Base-by-base conservation (phyloP, 257 asterid species). In the Scutellaria minor region DNA sequence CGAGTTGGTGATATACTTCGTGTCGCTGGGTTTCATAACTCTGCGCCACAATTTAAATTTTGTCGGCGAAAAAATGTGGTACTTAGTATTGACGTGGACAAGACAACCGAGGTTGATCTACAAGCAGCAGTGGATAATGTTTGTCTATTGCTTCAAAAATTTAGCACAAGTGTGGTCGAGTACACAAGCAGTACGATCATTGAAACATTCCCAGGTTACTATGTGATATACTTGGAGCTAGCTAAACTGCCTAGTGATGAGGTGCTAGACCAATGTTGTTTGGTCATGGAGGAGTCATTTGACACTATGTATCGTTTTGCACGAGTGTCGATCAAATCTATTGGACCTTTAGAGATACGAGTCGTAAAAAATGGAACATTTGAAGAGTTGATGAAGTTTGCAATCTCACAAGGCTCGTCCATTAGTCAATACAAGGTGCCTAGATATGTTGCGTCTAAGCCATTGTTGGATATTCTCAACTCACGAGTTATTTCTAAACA, bases 371-470 rank as follows among this genome's bases (percentile, higher is more conserved):
- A 42, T 2, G 85, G 86, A 4, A 81, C 88, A 1, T 84, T 84
- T 42, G 82, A 79, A 66, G 76, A 74, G 47, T 10, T 81, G n/a
- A 65, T 73, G 82, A 81, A 83, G 35, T 54, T 18, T 18, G 88
- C 80, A 1, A 50, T 81, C 31, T 72, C 81, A 1, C 57, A 50
- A n/a, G 86, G 86, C 4, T 81, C 83, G 13, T 79, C 81, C 10
- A 75, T 78, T 6, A 40, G 64, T 42, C 88, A 81, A 63, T 84
- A 84, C 70, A 84, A 81, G 57, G 79, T 77, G 64, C 78, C 88
- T 5, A 75, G 85, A 44, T 71, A 83, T 24, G 75, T 75, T 2
- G 72, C 6, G 5, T 45, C 48, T 14, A 27, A 27, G 39, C 69
- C 74, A 7, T 72, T 75, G 0, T 1, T 78, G 54, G 76, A 71